Base-by-base conservation (phyloP, 2,329 filamentous ascomycete species). In the Aspergillus fructus region DNA sequence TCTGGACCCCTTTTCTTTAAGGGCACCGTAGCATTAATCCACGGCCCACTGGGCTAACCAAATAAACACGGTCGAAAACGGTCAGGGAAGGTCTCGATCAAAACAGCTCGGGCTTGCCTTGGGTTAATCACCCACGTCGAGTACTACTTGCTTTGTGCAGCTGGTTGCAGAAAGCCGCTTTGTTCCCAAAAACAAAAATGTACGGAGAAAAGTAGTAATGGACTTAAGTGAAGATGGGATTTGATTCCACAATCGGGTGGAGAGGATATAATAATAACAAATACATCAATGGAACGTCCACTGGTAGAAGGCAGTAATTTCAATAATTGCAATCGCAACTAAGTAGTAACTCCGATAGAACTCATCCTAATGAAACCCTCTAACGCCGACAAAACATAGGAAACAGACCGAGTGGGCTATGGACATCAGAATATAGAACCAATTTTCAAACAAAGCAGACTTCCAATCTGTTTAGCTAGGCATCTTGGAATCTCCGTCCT, bases 401-500 rank as follows among this genome's bases (percentile, higher is more conserved):
- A 41, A 34, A 49, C 5, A 7, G 17, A 55, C 27, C 39, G 19
- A 55, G 19, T 24, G 52, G 41, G 19, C 19, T 34, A 17, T 21
- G 12, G 53, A 55, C 17, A 49, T 56, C 49, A 56, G 39, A 53
- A 27, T 15, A 37, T 37, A n/a, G 15, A 37, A 58, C 49, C 52
- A 54, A 55, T 53, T 37, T 30, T 42, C 21, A 24, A 34, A 48
- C n/a, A 54, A 39, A 49, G 43, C 41, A n/a, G 54, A 41, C 39
- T 57, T 53, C 12, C 57, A 61, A 61, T 52, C 60, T 54, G 6
- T n/a, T n/a, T 64, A 62, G 64, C 62, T 62, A 24, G 68, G 68
- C 70, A 74, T 74, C 55, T 74, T 73, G 27, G 70, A 63, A 56
- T 74, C 72, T 5, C 68, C 71, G 55, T 74, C 71, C 40, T 71